Percentiles rank a stretch among this genome's conserved stretches.
Evolutionary conservation across 441 rosid genomes (phyloP).

Genomic region (Brassica balearica): DNA sequence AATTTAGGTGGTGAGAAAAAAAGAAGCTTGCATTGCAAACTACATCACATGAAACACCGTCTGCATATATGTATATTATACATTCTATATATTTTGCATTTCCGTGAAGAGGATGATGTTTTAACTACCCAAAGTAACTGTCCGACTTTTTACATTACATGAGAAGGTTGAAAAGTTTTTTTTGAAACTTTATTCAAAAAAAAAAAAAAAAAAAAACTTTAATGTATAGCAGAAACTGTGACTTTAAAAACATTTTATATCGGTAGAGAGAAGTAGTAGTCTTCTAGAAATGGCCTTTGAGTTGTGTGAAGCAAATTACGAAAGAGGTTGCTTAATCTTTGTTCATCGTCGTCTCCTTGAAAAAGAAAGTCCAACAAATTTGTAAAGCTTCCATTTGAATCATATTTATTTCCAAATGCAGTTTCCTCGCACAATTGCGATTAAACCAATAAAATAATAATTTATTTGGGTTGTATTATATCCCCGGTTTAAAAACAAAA

Average conservation of each 20-base stretch:
- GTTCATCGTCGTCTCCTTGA: slow-evolving; percentile 38
- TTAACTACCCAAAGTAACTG: slow-evolving; percentile 4
- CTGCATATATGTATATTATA: slow-evolving; percentile 12
- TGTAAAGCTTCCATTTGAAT: slow-evolving; percentile 20
- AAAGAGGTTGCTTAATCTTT: slow-evolving; percentile 46
- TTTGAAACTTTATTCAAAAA: no score
- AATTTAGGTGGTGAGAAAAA: slow-evolving; percentile 7
- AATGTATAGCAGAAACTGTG: not conserved
- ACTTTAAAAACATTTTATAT: not conserved
- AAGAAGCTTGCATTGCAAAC: slow-evolving; percentile 41
- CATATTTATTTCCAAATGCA: slow-evolving; percentile 20
- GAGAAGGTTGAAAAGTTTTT: not conserved
- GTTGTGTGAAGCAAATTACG: slow-evolving; percentile 28
- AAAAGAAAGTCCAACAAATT: slow-evolving; percentile 37
- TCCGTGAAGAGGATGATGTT: not conserved
- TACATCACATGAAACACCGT: slow-evolving; percentile 19
- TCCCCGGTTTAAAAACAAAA: not conserved
- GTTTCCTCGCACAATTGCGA: not conserved
- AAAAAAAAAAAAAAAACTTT: no score
- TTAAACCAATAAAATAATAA: not conserved
- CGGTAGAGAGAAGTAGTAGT: slow-evolving; percentile 14
- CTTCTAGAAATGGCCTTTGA: slow-evolving; percentile 34
- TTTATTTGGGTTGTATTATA: slow-evolving; percentile 19
- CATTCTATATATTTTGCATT: no score
- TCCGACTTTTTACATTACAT: slow-evolving; percentile 4